Base-by-base conservation (phyloP, 192 early-diverging fungal genomes). In the Radiomyces spectabilis region DNA sequence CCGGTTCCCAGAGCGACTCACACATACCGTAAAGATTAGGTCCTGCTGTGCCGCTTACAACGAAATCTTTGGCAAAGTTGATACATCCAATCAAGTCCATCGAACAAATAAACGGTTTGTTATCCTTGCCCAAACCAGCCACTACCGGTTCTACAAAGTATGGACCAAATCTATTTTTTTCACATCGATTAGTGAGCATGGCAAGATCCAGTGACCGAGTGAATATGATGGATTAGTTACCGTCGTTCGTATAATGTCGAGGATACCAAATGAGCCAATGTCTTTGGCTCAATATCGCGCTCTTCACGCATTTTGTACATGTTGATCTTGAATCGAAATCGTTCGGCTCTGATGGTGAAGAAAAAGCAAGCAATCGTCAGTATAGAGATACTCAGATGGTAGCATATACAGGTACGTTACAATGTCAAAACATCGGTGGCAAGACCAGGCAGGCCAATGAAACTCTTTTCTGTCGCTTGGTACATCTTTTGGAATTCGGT, bases 61-160 rank as follows among this genome's bases (percentile, higher is more conserved):
- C 87, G 84, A 99, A 98, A 68, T 98, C 94, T 42, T 88, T 83
- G 16, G 95, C 83, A 66, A 81, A 87, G 66, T 88, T 92, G 56
- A 91, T 80, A 71, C 94, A 97, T 35, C 97, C 97, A 58, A 99
- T 94, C 57, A 92, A 72, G 60, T 99, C 97, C 83, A 89, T 97
- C 31, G 77, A 73, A 72, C 89, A 93, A 53, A 99, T 93, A 68
- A 85, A 98, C 15, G 97, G 97, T 52, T 86, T 60, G 59, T 88
- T 80, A 31, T 94, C 77, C 65, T 89, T 88, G 68, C 92, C 89
- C 51, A 99, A 68, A 12, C 97, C 97, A 49, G 94, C 97, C 76
- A 99, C 71, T 9, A 97, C 84, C 19, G 95, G 95, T 58, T 96
- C 91, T 18, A 86, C 78, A 74, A 91, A 97, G 77, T 95, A 99